Base-by-base conservation (phyloP, 495 filamentous ascomycete genomes). In the Podospora bellae-mahoneyi region DNA sequence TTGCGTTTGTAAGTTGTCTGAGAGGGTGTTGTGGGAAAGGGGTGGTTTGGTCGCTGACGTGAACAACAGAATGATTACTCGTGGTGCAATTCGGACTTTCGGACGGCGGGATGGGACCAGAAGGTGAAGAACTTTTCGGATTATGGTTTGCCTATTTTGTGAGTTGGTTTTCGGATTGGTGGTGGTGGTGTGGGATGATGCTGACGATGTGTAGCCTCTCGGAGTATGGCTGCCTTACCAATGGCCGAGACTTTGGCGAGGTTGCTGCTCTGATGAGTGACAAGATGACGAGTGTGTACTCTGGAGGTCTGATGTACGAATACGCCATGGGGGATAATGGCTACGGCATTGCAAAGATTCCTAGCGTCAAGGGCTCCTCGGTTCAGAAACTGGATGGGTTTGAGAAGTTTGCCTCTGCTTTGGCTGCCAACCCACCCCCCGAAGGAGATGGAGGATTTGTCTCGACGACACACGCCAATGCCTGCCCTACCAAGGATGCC, bases 251-350 rank as follows among this genome's bases (percentile, higher is more conserved):
- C 72, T 98, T 95, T 76, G 81, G 88, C 64, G 95, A 97, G 81
- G 85, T 97, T 62, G 73, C 77, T 39, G 84, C 93, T 48, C 86
- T 97, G 60, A 97, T 97, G 87, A 87, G 84, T 77, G 80, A 78
- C 20, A 75, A 96, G 66, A 99, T 98, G 95, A 94, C 92, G 4
- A 68, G 78, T 62, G 95, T 97, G 68, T 98, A 96, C 85, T 97
- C 94, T 66, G 94, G 95, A 70, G 94, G 94, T 73, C 88, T 98
- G 57, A 91, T 97, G 76, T 98, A 97, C 81, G 94, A 98, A 79
- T 98, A 97, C 82, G 89, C 90, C 67, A 79, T 93, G 78, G 94
- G 94, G 76, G 79, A 80, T 48, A 90, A 86, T 82, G 78, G 82
- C 26, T 97, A 88, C 81, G 94, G 94, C 66, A 87, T 98, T 59